Base-by-base conservation (phyloP, 2,329 filamentous ascomycete genomes). In the Malbranchea cinnamomea region DNA sequence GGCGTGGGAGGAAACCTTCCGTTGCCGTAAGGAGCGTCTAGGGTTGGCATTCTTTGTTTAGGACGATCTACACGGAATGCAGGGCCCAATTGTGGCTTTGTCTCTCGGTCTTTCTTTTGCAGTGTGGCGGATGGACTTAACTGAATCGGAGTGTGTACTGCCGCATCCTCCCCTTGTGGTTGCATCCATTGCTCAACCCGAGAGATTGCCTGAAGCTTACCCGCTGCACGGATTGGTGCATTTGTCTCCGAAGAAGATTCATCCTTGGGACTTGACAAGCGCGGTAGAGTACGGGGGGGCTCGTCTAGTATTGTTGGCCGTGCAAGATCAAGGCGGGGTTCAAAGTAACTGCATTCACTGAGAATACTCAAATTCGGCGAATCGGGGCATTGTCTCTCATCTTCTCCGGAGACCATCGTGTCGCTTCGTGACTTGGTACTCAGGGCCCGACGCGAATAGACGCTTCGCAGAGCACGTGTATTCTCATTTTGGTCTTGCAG, bases 311-410 rank as follows among this genome's bases (percentile, higher is more conserved):
- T n/a, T n/a, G n/a, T 33, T 5, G 38, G 25, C 15, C 11, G 4
- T n/a, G 41, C 5, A 36, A 38, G 26, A 10, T 41, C 42, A n/a
- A 50, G 52, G 8, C 47, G 42, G 1, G 50, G 44, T 23, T 49
- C 46, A 10, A 59, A 39, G 35, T 60, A 56, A 31, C 56, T 60
- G 38, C 57, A 59, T 40, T 61, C 57, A 28, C 57, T 61, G 1
- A 61, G 43, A 12, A 55, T 49, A 33, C 57, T 61, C 6, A 60
- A 42, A 28, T 57, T 46, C 2, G 57, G 57, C 5, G 56, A 60
- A 18, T 43, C 47, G 0, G 49, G 46, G n/a, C 55, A 50, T 4
- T 39, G 30, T 2, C 37, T 41, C n/a, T 54, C 49, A 20, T 41
- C 45, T 37, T 41, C 45, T 37, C 49, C 48, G 0, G 54, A 56